Evolutionary conservation across 306 rosid genomes (phyloP).

Genomic region (Prunus salicina): DNA sequence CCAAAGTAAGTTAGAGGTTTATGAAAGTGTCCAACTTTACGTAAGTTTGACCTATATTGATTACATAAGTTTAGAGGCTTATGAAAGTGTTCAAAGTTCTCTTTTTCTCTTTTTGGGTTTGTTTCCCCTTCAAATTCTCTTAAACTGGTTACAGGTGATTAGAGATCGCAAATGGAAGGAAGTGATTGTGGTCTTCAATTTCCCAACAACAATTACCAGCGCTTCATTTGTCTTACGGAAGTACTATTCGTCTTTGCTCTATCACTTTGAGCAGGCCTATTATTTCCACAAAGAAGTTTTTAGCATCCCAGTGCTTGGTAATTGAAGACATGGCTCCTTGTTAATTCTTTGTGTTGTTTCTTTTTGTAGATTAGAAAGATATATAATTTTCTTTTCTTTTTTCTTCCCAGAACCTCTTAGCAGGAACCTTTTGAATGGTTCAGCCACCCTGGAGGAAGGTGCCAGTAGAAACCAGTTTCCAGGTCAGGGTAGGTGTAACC

Average conservation of each 20-base stretch:
- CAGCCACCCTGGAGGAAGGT: slow-evolving; percentile 28
- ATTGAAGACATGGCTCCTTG: slow-evolving; percentile 12
- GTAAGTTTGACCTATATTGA: not conserved
- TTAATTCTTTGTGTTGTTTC: slow-evolving; percentile 1
- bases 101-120: not conserved
- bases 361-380: slow-evolving; percentile 7
- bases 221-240: slow-evolving; percentile 75
- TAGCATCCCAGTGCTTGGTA: slow-evolving; percentile 43
- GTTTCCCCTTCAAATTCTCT: slow-evolving; percentile 8
- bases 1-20: not conserved
- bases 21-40: not conserved
- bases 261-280: slow-evolving; percentile 85
- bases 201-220: slow-evolving; percentile 63
- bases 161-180: slow-evolving; percentile 83
- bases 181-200: slow-evolving; percentile 52
- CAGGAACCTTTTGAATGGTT: slow-evolving; percentile 32
- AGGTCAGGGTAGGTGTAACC: slow-evolving; percentile 34
- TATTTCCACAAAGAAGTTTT: slow-evolving; percentile 55
- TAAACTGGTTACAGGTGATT: slow-evolving; percentile 50
- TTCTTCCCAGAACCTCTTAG: slow-evolving; percentile 35
- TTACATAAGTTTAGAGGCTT: not conserved
- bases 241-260: slow-evolving; percentile 68
- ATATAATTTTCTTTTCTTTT: slow-evolving; percentile 5
- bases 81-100: not conserved
- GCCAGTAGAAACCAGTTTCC: slow-evolving; percentile 34